Base-by-base conservation (phyloP, 495 filamentous ascomycete species). In the Entonaema liquescens region DNA sequence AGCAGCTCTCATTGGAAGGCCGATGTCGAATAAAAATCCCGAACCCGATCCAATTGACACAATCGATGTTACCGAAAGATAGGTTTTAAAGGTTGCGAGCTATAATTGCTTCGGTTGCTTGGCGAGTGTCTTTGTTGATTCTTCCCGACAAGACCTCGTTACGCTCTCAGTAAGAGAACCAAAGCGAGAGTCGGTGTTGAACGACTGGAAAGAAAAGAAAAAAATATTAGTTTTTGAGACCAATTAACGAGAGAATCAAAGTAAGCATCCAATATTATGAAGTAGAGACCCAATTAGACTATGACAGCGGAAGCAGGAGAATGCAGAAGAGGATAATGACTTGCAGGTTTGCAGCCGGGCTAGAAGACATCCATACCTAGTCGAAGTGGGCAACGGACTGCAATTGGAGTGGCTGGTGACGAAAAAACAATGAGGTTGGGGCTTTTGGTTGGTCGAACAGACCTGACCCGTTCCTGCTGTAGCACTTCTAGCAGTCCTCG, bases 381-480 rank as follows among this genome's bases (percentile, higher is more conserved):
- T 66, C 64, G 58, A 70, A 35, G 65, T 67, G 66, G 70, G 57
- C 56, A 59, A 53, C 33, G 12, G 59, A 44, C 31, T 60, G 35
- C 55, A 73, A 73, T 73, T 72, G 31, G 59, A 73, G 70, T 73
- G 70, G 70, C 70, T 73, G 70, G 70, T 69, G 70, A 73, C 56
- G 65, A 73, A 73, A 73, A 73, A 73, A 73, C 47, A 68, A 73
- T 69, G 70, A 73, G 70, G 70, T 73, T 73, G 70, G 70, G 50
- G 33, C 52, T 26, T 68, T 54, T 72, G 70, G 70, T 72, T 68
- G 70, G 70, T 56, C 63, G 19, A 65, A 65, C 56, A 23, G 17
- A 13, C 59, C 49, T 38, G 54, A 49, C 28, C 36, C 6, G 53
- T 59, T 50, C 59, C 59, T 53, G 31, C 42, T 29, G 58, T 31